A percentile compares a stretch with the other conserved stretches of the same genome.
Conservation (phyloP, 2,329 filamentous ascomycete species). For the Alternaria solani region DNA sequence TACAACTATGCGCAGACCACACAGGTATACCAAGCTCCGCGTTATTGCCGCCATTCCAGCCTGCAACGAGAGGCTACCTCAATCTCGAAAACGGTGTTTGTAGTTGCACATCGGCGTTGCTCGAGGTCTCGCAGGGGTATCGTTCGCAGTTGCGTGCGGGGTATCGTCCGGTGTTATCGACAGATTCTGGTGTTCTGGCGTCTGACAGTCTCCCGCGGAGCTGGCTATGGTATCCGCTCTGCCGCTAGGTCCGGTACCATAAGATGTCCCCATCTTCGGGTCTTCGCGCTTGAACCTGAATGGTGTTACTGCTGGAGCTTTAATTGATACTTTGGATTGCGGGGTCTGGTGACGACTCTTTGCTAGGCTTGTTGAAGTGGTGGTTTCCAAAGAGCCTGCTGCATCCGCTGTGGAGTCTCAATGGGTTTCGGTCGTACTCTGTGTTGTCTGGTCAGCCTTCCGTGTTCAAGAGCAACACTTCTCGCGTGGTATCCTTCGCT, state of each 20-base stretch:
- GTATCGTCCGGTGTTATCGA: not conserved
- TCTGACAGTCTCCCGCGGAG: not conserved
- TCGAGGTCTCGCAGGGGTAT: not conserved
- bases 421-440: not conserved
- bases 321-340: not conserved
- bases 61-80: not conserved
- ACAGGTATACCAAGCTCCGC: not conserved
- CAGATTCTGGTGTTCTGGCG: not conserved
- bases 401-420: not conserved
- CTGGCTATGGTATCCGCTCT: not conserved
- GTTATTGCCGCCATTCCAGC: constrained; percentile 1
- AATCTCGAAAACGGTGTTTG: not conserved
- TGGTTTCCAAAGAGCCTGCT: not conserved
- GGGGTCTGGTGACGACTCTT: not conserved
- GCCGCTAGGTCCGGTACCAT: not conserved
- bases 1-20: not conserved
- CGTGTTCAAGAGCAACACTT: not conserved
- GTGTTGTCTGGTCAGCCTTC: not conserved
- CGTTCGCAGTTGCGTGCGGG: not conserved
- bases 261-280: not conserved
- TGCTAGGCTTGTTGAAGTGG: not conserved
- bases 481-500: not conserved
- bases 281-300: not conserved
- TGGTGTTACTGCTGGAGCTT: not conserved
- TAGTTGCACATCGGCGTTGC: not conserved